Conservation (phyloP, 345 rosid genomes). For the Turnera subulata region DNA sequence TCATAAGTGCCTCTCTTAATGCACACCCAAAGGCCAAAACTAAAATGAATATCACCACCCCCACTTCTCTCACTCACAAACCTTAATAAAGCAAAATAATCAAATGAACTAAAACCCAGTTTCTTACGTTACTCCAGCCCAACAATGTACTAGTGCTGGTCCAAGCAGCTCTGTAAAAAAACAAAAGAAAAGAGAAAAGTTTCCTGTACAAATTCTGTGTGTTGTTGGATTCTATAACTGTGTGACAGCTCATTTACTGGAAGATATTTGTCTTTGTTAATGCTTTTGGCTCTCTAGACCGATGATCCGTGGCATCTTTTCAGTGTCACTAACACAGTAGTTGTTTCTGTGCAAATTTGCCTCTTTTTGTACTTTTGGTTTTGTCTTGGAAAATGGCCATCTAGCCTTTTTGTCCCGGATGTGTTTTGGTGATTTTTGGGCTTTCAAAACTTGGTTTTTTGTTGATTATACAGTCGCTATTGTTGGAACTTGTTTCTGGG, state of each 20-base stretch:
- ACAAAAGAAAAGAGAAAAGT: too few relatives aligned
- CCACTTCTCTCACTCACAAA: constrained; percentile 16
- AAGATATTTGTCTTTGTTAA: constrained; percentile 10
- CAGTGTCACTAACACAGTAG: constrained; percentile 5
- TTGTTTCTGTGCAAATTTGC: too few relatives aligned
- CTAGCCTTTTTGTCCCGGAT: background rate
- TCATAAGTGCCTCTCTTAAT: constrained; percentile 22
- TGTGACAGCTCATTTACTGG: constrained; percentile 21
- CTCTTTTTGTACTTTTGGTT: background rate
- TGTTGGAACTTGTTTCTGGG: constrained; percentile 22
- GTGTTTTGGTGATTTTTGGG: background rate
- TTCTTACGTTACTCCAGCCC: background rate
- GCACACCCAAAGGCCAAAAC: constrained; percentile 13
- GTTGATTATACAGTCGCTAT: constrained; percentile 11
- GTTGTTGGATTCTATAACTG: constrained; percentile 15
- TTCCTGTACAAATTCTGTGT: background rate
- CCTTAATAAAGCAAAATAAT: constrained; percentile 3
- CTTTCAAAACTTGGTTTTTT: background rate
- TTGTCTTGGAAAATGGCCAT: background rate
- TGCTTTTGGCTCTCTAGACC: too few relatives aligned
- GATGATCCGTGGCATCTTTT: constrained; percentile 5
- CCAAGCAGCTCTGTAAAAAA: background rate
- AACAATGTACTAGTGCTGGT: constrained; percentile 8
- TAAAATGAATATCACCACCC: constrained; percentile 12
- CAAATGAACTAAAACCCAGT: constrained; percentile 9